Evolutionary conservation across 495 filamentous ascomycete genomes (phyloP), one percentile per base, ranked within the genome.

Genomic region (Penicillium ucsense): DNA sequence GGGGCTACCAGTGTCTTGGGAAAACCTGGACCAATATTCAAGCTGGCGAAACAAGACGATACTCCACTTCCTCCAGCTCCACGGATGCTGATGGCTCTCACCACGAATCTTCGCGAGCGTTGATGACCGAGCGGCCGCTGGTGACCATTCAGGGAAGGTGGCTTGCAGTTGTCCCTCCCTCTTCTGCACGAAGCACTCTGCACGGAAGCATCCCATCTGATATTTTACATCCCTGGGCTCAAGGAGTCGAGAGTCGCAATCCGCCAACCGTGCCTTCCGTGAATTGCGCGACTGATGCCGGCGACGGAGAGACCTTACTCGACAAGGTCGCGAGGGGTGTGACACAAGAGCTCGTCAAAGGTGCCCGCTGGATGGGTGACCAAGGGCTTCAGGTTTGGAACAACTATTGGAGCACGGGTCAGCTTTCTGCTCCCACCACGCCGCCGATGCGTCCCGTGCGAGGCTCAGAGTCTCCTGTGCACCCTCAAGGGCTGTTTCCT

Each of bases 11-110:
- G 35, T 94, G 86, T 54, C 70, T 89, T 33, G 89, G 84, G 5
- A 95, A 95, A 63, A 69, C 87, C 5, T 95, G 89, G 89, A 94
- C 89, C 1, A 80, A 77, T 20, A 71, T 91, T 20, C 85, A 89
- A 56, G 71, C 77, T 30, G 65, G 66, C 35, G 68, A 74, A 43
- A 44, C 57, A 20, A 66, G 73, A 35, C 67, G 70, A 33, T 65
- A 71, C 37, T 82, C 79, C 11, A 71, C 70, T 28, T 76, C 77
- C 10, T 79, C 75, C 12, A 78, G 68, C 38, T 72, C 75, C 29
- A 73, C 70, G 5, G 81, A 83, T 39, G 66, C 63, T 5, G 71
- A 74, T 58, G 67, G 76, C 54, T 62, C 76, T 68, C 55, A 69
- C 11, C 71, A 68, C 47, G 79, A 81, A 11, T 53, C 66, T 54